These are phyloP conservation scores for Acidomyces sp. DNA, from an alignment of 495 filamentous ascomycete species.

Conservation along the genomic window DNA sequence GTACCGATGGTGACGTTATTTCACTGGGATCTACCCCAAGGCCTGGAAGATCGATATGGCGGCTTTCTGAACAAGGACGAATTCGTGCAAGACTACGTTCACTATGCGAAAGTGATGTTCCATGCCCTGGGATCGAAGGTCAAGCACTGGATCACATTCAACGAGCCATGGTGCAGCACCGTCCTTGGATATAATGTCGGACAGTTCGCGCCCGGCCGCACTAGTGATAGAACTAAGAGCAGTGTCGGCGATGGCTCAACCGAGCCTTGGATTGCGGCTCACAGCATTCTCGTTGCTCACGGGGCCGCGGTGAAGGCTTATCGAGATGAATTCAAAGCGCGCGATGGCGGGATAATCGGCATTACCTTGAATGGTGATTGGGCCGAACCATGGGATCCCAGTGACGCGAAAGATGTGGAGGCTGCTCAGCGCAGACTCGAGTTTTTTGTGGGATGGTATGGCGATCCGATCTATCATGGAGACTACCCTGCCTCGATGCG, in stretches of 20 bases:
- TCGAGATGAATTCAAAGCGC: constrained; percentile 51
- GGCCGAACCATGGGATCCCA: constrained; percentile 26
- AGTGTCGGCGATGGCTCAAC: constrained; percentile 46
- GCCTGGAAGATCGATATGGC: constrained; percentile 25
- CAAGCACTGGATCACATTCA: constrained; percentile 32
- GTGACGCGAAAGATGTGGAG: constrained; percentile 40
- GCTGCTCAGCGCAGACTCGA: constrained; percentile 52
- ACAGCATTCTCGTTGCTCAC: constrained; percentile 29
- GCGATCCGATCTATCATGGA: constrained; percentile 24
- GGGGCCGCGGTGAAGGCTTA: constrained; percentile 50
- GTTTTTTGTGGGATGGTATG: constrained; percentile 46
- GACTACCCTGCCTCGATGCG: constrained; percentile 25
- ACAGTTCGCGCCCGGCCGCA: constrained; percentile 26
- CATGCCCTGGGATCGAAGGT: constrained; percentile 22
- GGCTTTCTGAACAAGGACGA: constrained; percentile 22
- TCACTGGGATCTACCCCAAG: constrained; percentile 27
- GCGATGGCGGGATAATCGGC: constrained; percentile 25
- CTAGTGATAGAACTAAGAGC: constrained; percentile 21
- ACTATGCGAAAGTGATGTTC: constrained; percentile 24
- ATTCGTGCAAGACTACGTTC: constrained; percentile 20
- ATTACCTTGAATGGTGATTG: constrained; percentile 33
- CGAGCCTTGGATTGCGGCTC: constrained; percentile 27
- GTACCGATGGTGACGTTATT: constrained; percentile 24
- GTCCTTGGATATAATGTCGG: constrained; percentile 19
- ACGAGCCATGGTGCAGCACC: constrained; percentile 29